Evolutionary conservation across 805 yeast genomes (phyloP).

Genomic region (Candida xyloterini): DNA sequence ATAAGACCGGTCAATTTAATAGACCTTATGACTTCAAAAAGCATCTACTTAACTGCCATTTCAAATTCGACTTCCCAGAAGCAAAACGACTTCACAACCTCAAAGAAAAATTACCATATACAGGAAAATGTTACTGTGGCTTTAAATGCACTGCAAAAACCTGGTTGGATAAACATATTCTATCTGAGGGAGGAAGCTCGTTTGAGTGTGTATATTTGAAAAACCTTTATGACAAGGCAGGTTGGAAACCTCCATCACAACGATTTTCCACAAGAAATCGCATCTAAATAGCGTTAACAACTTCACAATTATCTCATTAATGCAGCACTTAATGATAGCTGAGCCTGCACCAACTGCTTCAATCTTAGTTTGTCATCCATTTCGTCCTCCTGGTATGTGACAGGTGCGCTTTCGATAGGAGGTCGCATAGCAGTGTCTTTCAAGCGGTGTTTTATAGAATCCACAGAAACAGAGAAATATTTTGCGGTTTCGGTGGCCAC

Average conservation of each 20-base stretch:
- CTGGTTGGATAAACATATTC: conserved; percentile 57
- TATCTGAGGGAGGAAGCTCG: conserved; percentile 28
- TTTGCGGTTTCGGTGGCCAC: conserved; percentile 17
- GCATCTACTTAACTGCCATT: conserved; percentile 60
- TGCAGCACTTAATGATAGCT: conserved; percentile 10
- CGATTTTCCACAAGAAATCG: conserved; percentile 15
- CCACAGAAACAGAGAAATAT: conserved; percentile 19
- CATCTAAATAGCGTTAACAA: neutral
- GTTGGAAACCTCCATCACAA: conserved; percentile 20
- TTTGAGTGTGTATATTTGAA: conserved; percentile 18
- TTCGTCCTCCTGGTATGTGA: neutral
- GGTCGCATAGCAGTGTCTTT: conserved; percentile 16
- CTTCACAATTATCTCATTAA: neutral
- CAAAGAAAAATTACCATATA: conserved; percentile 47
- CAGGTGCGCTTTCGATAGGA: conserved; percentile 15
- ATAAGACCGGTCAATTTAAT: conserved; percentile 60
- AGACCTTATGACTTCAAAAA: conserved; percentile 68
- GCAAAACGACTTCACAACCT: conserved; percentile 47
- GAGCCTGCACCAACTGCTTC: conserved; percentile 4
- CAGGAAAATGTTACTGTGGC: conserved; percentile 58
- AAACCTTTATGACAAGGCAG: conserved; percentile 12
- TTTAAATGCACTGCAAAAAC: conserved; percentile 43
- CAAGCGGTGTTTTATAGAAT: conserved; percentile 10
- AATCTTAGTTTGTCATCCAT: neutral
- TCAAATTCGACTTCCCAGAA: conserved; percentile 47